Conservation (phyloP, 1,284 basidiomycete species). For the Schizopora paradoxa region DNA sequence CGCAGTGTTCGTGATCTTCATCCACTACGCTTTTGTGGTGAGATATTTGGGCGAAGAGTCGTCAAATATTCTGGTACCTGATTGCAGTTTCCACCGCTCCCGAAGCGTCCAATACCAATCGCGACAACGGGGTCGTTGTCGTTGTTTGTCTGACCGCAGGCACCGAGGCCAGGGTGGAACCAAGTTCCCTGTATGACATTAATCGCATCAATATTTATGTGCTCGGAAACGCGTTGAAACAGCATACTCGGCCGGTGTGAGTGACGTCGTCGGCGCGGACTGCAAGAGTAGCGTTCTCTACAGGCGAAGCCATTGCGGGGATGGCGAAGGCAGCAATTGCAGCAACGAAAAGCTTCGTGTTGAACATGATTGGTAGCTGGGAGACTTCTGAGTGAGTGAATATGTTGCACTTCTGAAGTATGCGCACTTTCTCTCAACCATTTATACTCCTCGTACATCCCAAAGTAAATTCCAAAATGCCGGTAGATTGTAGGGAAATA, state of each 20-base stretch:
- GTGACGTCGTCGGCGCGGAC: conserved; percentile 44
- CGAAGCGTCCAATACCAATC: conserved; percentile 12
- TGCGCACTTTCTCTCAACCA: no score
- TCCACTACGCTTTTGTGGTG: conserved; percentile 9
- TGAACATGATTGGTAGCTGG: neutral
- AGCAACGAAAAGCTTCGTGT: conserved; percentile 37
- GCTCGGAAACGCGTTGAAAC: conserved; percentile 10
- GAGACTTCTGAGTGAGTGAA: neutral
- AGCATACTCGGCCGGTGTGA: conserved; percentile 43
- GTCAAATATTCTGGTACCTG: conserved; percentile 11
- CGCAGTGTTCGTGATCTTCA: conserved; percentile 28
- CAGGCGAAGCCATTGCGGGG: conserved; percentile 41
- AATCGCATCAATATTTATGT: neutral
- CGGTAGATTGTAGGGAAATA: neutral
- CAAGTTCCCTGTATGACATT: conserved; percentile 13
- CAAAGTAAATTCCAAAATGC: neutral
- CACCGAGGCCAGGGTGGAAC: conserved; percentile 16
- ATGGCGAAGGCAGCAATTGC: conserved; percentile 39
- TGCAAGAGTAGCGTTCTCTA: conserved; percentile 26
- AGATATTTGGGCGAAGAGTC: neutral
- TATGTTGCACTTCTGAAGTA: no score
- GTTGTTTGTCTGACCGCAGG: conserved; percentile 15
- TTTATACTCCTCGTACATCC: neutral
- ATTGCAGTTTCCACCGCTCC: conserved; percentile 17
- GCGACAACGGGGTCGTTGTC: conserved; percentile 13